Conservation (phyloP, 768 basidiomycete genomes). For the Trametes meyenii region DNA sequence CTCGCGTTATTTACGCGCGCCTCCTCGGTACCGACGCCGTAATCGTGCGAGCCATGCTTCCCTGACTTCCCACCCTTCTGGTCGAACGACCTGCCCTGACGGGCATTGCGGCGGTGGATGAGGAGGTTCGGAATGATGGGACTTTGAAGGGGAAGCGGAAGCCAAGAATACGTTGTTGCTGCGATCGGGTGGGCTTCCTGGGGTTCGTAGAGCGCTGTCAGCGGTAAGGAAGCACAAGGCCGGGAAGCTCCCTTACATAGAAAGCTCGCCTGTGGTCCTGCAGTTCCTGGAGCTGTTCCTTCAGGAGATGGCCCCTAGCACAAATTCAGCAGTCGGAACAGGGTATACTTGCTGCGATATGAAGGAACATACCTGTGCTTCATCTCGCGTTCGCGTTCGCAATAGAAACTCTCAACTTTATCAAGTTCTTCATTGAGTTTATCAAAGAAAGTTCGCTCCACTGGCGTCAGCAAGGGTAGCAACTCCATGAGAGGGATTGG, state of each 20-base stretch:
- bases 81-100: not conserved
- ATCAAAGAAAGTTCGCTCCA: slow-evolving; percentile 74
- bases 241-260: slow-evolving; percentile 43
- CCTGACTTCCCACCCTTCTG: not conserved
- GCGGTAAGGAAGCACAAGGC: not conserved
- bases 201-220: not conserved
- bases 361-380: slow-evolving; percentile 31
- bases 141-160: slow-evolving; percentile 16
- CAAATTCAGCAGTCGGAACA: not conserved
- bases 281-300: slow-evolving; percentile 75
- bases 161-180: slow-evolving; percentile 10
- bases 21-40: not conserved
- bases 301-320: slow-evolving; percentile 42
- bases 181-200: slow-evolving; percentile 23
- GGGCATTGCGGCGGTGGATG: slow-evolving; percentile 8
- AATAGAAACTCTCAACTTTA: slow-evolving; percentile 86
- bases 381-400: slow-evolving; percentile 69
- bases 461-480: slow-evolving; percentile 56
- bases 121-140: slow-evolving; percentile 15
- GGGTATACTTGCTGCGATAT: not conserved
- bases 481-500: slow-evolving; percentile 39
- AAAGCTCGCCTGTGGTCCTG: slow-evolving; percentile 64
- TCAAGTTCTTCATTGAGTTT: slow-evolving; percentile 77
- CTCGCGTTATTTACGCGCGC: not conserved
- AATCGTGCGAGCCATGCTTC: not conserved